phyloP scores from a whole-genome alignment of 768 basidiomycete species.

The Heimioporus sp. region DNA sequence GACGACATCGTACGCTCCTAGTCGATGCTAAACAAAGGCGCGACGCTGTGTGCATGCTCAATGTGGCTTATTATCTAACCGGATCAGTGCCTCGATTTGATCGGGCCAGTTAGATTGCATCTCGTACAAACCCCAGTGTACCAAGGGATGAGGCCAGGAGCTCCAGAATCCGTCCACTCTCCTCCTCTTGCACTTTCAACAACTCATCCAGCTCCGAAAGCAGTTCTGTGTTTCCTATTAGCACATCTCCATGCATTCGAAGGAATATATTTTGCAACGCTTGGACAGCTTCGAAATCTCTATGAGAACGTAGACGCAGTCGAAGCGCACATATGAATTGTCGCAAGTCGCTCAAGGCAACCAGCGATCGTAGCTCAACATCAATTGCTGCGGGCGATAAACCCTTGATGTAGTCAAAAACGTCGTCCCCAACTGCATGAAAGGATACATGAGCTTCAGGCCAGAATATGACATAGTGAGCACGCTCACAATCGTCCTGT shows the following conservation, averaged over 20 bases:
- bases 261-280: slow-evolving; percentile 83
- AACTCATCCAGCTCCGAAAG: slow-evolving; percentile 54
- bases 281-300: slow-evolving; percentile 96
- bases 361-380: slow-evolving; percentile 81
- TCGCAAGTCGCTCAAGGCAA: slow-evolving; percentile 57
- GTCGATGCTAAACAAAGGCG: too few relatives aligned
- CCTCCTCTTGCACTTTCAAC: slow-evolving; percentile 63
- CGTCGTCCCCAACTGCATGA: slow-evolving; percentile 59
- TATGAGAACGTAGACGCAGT: slow-evolving; percentile 69
- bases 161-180: slow-evolving; percentile 76
- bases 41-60: too few relatives aligned
- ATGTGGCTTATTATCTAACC: slow-evolving; percentile 19
- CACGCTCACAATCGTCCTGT: slow-evolving; percentile 65
- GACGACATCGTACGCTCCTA: slow-evolving; percentile 13
- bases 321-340: slow-evolving; percentile 74
- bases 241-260: slow-evolving; percentile 76
- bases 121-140: slow-evolving; percentile 73
- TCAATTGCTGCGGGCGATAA: slow-evolving; percentile 91
- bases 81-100: neutral
- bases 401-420: slow-evolving; percentile 83
- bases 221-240: slow-evolving; percentile 72
- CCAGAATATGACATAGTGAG: neutral
- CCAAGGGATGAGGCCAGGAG: slow-evolving; percentile 73
- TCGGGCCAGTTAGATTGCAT: slow-evolving; percentile 42
- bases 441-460: slow-evolving; percentile 3